phyloP scores from a whole-genome alignment of 2,329 filamentous ascomycete genomes.

The Trichoderma breve region DNA sequence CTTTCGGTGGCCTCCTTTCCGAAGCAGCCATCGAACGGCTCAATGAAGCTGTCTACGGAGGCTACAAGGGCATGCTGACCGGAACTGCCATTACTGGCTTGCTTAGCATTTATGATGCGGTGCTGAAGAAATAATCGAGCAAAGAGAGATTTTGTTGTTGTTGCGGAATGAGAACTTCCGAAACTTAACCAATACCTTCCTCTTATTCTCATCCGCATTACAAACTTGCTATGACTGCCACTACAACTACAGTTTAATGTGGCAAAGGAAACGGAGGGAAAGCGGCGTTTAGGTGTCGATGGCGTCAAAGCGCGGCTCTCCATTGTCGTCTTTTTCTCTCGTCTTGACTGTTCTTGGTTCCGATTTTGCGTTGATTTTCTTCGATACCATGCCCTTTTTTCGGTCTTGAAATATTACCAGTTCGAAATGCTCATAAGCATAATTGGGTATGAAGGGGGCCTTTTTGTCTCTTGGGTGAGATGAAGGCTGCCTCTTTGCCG shows the following conservation, averaged over 20 bases:
- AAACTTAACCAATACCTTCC: neutral
- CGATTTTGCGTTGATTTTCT: conserved; percentile 1
- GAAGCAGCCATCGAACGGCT: conserved; percentile 60
- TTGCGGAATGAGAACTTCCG: neutral
- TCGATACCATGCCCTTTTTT: conserved; percentile 31
- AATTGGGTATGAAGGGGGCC: neutral
- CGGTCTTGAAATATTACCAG: neutral
- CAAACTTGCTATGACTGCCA: neutral
- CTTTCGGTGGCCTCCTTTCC: conserved; percentile 61
- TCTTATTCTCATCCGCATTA: neutral
- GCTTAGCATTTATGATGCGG: conserved; percentile 73
- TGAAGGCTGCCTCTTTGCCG: neutral
- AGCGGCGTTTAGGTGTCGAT: conserved; percentile 32
- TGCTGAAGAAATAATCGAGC: conserved; percentile 60
- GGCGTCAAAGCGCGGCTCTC: conserved; percentile 28
- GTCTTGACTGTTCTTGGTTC: neutral
- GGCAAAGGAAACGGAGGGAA: neutral
- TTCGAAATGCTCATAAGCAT: conserved; percentile 2
- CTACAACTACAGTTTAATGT: neutral
- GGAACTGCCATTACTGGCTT: conserved; percentile 67
- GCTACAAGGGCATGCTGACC: conserved; percentile 67
- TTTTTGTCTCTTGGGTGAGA: neutral
- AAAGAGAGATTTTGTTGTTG: neutral
- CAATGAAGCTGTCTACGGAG: conserved; percentile 65
- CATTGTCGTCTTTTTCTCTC: neutral